Percentiles rank a stretch among this genome's conserved stretches.
phyloP scores from a whole-genome alignment of 768 basidiomycete species.

The Naganishia vishniacii region DNA sequence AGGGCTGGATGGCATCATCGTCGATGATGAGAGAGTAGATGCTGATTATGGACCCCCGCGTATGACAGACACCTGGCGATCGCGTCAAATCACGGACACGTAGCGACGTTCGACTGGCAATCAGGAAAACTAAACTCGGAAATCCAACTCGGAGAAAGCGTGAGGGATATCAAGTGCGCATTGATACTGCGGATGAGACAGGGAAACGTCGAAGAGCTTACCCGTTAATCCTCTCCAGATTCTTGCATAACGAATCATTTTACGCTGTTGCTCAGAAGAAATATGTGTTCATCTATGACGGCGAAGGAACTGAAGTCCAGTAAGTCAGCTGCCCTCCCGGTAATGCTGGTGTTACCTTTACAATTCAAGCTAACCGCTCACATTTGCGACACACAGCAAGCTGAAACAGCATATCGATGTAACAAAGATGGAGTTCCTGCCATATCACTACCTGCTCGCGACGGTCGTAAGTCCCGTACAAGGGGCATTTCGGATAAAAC shows the following conservation, averaged over 20 bases:
- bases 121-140: conserved; percentile 78
- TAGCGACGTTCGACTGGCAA: conserved; percentile 91
- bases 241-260: conserved; percentile 84
- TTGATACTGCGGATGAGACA: neutral
- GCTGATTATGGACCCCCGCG: too few relatives aligned
- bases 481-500: neutral
- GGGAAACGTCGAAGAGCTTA: neutral
- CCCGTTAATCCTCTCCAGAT: conserved; percentile 52
- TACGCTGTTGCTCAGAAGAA: conserved; percentile 94
- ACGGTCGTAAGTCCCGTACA: conserved; percentile 59
- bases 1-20: too few relatives aligned
- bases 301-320: conserved; percentile 87
- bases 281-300: conserved; percentile 93
- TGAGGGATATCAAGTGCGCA: conserved; percentile 84
- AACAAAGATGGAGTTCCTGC: conserved; percentile 81
- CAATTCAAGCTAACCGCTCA: neutral
- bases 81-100: conserved; percentile 73
- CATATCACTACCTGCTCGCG: conserved; percentile 90
- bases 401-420: conserved; percentile 64
- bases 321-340: conserved; percentile 50
- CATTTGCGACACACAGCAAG: conserved; percentile 33
- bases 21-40: too few relatives aligned
- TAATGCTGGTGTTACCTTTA: neutral
- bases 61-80: conserved; percentile 73
- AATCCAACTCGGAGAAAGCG: conserved; percentile 80